phyloP scores from a whole-genome alignment of 2,329 filamentous ascomycete genomes.

The Ophiobolus disseminans region DNA sequence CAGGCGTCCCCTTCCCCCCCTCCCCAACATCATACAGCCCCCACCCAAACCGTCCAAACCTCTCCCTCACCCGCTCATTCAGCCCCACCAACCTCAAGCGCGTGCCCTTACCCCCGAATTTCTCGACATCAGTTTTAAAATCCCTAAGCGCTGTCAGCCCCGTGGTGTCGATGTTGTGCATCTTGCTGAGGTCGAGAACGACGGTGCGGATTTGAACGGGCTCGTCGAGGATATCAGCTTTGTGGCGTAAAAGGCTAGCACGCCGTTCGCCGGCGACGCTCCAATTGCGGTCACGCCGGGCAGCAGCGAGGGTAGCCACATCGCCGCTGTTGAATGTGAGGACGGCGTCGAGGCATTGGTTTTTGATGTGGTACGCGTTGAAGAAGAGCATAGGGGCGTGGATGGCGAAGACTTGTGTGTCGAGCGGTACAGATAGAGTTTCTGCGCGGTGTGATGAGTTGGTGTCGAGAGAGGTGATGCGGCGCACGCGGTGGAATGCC shows the following conservation, averaged over 20 bases:
- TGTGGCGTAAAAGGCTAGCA: constrained; percentile 55
- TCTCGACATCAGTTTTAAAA: constrained; percentile 57
- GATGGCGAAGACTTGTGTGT: constrained; percentile 65
- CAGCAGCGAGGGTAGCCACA: constrained; percentile 47
- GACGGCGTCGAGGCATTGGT: constrained; percentile 58
- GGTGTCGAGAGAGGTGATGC: constrained; percentile 23
- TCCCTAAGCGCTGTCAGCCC: constrained; percentile 59
- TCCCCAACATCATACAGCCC: constrained; percentile 17
- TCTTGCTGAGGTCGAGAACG: constrained; percentile 61
- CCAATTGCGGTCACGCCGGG: constrained; percentile 59
- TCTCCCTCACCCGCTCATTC: constrained; percentile 47
- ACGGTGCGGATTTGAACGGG: constrained; percentile 56
- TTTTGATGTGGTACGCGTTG: constrained; percentile 64
- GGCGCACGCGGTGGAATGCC: constrained; percentile 59
- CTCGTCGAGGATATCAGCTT: constrained; percentile 43
- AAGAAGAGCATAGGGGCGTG: constrained; percentile 67
- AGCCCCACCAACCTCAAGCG: constrained; percentile 60
- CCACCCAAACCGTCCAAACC: constrained; percentile 48
- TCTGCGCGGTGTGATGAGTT: constrained; percentile 10
- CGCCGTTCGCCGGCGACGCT: constrained; percentile 60
- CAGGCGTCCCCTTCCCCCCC: constrained; percentile 14
- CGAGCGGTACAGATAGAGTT: constrained; percentile 47
- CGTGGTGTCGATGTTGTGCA: constrained; percentile 63
- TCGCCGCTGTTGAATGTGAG: constrained; percentile 56
- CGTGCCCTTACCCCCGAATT: constrained; percentile 57